Evolutionary conservation across 2,329 filamentous ascomycete genomes (phyloP).

Genomic region (Neocatenulostroma microsporum): DNA sequence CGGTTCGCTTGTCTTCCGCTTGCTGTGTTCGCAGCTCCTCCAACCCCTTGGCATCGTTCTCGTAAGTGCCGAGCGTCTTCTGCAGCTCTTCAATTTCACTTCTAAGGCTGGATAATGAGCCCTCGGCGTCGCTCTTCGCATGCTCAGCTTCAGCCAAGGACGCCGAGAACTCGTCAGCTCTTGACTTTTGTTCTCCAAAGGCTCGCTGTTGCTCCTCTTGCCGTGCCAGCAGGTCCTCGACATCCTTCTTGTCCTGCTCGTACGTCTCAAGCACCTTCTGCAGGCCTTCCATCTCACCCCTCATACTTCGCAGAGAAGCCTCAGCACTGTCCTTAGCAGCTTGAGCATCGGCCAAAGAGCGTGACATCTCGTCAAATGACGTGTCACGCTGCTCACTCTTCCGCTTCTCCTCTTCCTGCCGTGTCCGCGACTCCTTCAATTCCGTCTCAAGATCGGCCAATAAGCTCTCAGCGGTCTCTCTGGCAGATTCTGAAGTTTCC

Average conservation of each 20-base stretch:
- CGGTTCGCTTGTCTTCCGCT: too few species aligned
- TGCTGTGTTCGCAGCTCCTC: slow-evolving; percentile 10
- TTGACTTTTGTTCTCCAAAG: slow-evolving; percentile 10
- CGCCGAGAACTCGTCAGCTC: slow-evolving; percentile 16
- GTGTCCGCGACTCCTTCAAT: too few species aligned
- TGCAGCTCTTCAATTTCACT: slow-evolving; percentile 13
- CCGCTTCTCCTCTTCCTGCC: too few species aligned
- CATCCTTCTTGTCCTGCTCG: slow-evolving; percentile 3
- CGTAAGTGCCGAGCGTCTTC: slow-evolving; percentile 16
- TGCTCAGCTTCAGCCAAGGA: slow-evolving; percentile 10
- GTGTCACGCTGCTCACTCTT: too few species aligned
- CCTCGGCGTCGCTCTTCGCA: slow-evolving; percentile 8
- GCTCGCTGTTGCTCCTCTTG: too few species aligned
- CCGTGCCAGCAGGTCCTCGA: neutral
- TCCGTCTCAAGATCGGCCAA: too few species aligned
- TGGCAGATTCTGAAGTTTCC: too few species aligned
- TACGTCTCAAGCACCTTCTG: slow-evolving; percentile 7
- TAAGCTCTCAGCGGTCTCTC: too few species aligned
- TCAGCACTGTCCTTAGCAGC: slow-evolving; percentile 9
- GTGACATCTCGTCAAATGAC: slow-evolving; percentile 4
- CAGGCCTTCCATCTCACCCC: slow-evolving; percentile 9
- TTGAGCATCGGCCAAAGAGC: slow-evolving; percentile 9
- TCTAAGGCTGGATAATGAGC: slow-evolving; percentile 4
- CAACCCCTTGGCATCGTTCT: slow-evolving; percentile 11
- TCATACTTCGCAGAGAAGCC: slow-evolving; percentile 3